Evolutionary conservation across 2,329 filamentous ascomycete genomes (phyloP).

Genomic region (Immersiporthe knoxdaviesiana): DNA sequence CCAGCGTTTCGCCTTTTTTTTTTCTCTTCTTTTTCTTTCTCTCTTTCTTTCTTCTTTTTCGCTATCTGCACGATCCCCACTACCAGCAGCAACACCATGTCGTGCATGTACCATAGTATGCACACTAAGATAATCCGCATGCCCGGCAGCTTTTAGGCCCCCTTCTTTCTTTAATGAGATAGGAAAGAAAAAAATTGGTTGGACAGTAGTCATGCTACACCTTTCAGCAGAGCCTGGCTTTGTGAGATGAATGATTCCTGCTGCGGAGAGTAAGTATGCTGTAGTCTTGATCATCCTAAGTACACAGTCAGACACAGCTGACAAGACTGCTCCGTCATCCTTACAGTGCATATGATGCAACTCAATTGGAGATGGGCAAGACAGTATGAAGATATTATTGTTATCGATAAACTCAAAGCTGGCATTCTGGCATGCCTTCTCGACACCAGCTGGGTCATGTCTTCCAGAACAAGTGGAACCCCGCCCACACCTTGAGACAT

Average conservation of each 20-base stretch:
- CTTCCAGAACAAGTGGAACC: constrained; percentile 9
- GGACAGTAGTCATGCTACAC: background rate
- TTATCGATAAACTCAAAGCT: background rate
- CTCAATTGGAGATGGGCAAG: background rate
- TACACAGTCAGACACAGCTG: background rate
- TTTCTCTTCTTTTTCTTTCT: background rate
- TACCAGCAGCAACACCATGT: background rate
- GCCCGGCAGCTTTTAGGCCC: background rate
- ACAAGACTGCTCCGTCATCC: background rate
- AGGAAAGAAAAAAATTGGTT: too few species aligned
- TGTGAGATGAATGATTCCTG: too few species aligned
- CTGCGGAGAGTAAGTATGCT: too few species aligned
- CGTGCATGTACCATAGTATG: too few species aligned
- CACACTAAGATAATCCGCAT: background rate
- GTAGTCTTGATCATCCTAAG: too few species aligned
- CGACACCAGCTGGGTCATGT: background rate
- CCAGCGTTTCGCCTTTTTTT: background rate
- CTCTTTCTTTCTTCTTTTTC: background rate
- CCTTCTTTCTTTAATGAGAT: too few species aligned
- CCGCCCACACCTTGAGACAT: background rate
- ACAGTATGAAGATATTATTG: background rate
- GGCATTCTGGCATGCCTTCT: background rate
- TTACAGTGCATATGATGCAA: background rate
- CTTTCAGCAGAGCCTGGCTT: background rate
- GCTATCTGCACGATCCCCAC: background rate